Base-by-base conservation (phyloP, 805 yeast genomes). In the Scheffersomyces ergatensis region DNA sequence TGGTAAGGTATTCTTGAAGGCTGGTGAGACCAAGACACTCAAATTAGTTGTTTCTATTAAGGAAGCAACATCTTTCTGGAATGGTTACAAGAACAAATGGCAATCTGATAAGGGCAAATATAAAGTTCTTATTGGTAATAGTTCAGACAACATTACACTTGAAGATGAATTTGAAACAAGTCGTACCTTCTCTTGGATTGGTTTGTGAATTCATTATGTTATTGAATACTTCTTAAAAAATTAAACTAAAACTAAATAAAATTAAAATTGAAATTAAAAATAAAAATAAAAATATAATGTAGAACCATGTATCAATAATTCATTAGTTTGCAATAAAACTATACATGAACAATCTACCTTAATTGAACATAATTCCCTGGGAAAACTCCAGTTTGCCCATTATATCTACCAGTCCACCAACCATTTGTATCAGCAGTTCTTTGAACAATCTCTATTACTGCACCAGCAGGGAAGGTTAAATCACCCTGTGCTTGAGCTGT, bases 351-450 rank as follows among this genome's bases (percentile, higher is more conserved):
- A n/a, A 12, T 25, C 32, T 29, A 29, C 3, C 15, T 80, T 50
- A 88, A 61, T 60, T 85, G 92, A 20, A 93, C 99, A 55, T 93
- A 93, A 59, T 92, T 93, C 8, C 97, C 99, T 5, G 99, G 99
- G 71, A 95, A 93, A 9, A 83, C 85, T 43, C 99, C 99, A 44
- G 84, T 82, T 44, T 74, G 83, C 7, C 97, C 97, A 53, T 89
- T 87, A 47, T 77, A 68, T 30, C 74, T 67, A 12, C 99, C 99
- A 0, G 97, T 89, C 99, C 99, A 93, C 99, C 99, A 93, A 5
- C 96, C 99, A 54, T 88, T 89, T 39, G 82, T 76, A 59, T 89
- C 96, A 0, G 78, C 72, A 1, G 96, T 85, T 55, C 88, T 82
- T 57, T 89, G 86, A 3, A 89, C 78, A 44, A 93, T 74, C 52